Evolutionary conservation across 1,284 basidiomycete species (phyloP), one percentile per base, ranked within the genome.

Genomic region (Ceratobasidium sp.): DNA sequence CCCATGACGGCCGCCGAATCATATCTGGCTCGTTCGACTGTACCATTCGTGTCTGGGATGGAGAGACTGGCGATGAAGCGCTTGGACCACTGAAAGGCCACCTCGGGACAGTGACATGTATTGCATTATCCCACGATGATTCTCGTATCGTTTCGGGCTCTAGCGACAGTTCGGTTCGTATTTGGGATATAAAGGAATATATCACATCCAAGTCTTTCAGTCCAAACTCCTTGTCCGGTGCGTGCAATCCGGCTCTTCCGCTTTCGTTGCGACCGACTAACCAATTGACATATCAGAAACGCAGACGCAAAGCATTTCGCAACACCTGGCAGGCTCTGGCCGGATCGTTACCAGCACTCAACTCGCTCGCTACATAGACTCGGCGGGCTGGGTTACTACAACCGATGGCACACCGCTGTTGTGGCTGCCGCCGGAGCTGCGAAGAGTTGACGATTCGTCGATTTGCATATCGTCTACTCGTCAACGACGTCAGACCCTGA

Each of bases 41-140:
- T 15, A 76, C 76, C 1, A 44, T 78, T 9, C 76, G 76, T 15
- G 13, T 78, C 9, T 78, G 76, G 77, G 56, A 78, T 61, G 76
- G 69, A n/a, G 37, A 54, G 69, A 44, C 34, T 19, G 62, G 62
- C 6, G 11, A 17, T 7, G 19, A n/a, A 11, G 25, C 46, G 8
- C 19, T 37, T 19, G 71, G 54, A 8, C 52, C 68, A 34, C 46
- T 62, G 5, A 6, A n/a, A 32, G 65, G 40, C n/a, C 43, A 69
- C 57, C 25, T 80, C 81, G 80, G 82, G 11, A 82, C 82, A 29
- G 84, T 85, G 25, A 3, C 2, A 19, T 56, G 32, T 40, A 51
- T 69, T 7, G 22, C n/a, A 25, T 56, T 40, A 15, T 69, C 34
- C 6, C 52, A 25, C 3, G 52, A 56, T n/a, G 67, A n/a, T n/a